These are phyloP conservation scores for Diplotaxis tenuifolia DNA, from an alignment of 345 rosid species.

Conservation along the genomic window DNA sequence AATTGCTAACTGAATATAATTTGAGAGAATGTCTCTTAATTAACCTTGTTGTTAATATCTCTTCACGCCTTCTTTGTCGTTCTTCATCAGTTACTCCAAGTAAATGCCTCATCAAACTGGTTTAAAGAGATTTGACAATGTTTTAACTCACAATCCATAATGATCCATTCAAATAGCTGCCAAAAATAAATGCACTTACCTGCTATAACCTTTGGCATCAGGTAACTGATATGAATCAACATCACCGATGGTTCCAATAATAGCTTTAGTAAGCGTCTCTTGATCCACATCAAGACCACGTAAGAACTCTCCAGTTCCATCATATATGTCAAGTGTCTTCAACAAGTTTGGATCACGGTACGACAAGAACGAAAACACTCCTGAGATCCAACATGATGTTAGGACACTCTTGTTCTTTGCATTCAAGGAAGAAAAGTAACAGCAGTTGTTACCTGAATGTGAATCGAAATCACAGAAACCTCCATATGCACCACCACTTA, in stretches of 20 bases:
- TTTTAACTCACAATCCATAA: not conserved
- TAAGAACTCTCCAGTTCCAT: conserved; percentile 82
- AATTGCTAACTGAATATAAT: not conserved
- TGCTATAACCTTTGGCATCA: conserved; percentile 97
- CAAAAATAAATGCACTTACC: conserved; percentile 42
- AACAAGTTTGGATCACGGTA: conserved; percentile 92
- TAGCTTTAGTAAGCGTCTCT: conserved; percentile 83
- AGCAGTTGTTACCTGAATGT: conserved; percentile 63
- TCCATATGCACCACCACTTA: conserved; percentile 98
- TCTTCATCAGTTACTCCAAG: conserved; percentile 86
- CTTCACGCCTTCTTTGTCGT: conserved; percentile 77
- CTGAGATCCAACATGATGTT: conserved; percentile 27
- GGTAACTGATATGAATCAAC: conserved; percentile 95
- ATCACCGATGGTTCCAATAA: conserved; percentile 94
- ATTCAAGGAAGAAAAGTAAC: no score
- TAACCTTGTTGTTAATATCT: conserved; percentile 86
- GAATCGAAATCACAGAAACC: conserved; percentile 94
- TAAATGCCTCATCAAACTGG: conserved; percentile 64
- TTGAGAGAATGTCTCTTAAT: not conserved
- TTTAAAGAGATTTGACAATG: conserved; percentile 3
- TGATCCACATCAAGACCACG: conserved; percentile 78
- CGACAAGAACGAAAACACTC: conserved; percentile 81
- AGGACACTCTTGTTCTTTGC: no score
- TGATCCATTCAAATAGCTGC: not conserved
- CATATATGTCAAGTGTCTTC: conserved; percentile 83